Conservation (phyloP, 176 grass and related monocot genomes). For the Avena insularis region DNA sequence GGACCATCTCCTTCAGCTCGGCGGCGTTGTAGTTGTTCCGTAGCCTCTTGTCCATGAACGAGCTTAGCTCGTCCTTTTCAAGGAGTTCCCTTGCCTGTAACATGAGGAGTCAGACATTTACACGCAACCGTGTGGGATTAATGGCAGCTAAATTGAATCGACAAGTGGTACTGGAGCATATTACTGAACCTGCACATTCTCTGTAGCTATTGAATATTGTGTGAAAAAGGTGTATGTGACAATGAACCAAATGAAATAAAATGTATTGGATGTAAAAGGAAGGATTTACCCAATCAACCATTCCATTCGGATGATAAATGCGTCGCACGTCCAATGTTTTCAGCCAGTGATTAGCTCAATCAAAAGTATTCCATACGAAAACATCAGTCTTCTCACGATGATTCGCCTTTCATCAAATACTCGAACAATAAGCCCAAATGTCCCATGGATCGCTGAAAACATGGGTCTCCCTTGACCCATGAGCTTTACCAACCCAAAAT, state of each 20-base stretch:
- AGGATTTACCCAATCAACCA: constrained; percentile 69
- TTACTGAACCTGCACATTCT: not conserved
- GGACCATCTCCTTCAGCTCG: constrained; percentile 72
- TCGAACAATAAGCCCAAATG: constrained; percentile 82
- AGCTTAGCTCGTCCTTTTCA: constrained; percentile 51
- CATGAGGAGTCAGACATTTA: constrained; percentile 10
- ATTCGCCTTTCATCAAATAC: constrained; percentile 48
- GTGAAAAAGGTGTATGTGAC: not conserved
- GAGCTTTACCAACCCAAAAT: constrained; percentile 86
- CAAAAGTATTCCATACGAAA: constrained; percentile 77
- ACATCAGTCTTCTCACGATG: constrained; percentile 92
- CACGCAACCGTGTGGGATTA: not conserved
- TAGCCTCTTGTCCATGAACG: constrained; percentile 62
- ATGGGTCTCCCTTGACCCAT: constrained; percentile 78
- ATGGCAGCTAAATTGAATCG: not conserved
- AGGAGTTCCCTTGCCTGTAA: constrained; percentile 75
- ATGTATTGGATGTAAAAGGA: not conserved
- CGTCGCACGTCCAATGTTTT: constrained; percentile 54
- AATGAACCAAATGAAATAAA: not conserved
- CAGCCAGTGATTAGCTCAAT: constrained; percentile 80
- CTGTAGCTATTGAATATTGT: not conserved
- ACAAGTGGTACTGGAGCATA: not conserved
- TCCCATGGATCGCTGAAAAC: constrained; percentile 64
- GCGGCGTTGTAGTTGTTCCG: constrained; percentile 45
- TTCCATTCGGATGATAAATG: constrained; percentile 67